Conservation (phyloP, 306 rosid species). For the Oemleria cerasiformis region DNA sequence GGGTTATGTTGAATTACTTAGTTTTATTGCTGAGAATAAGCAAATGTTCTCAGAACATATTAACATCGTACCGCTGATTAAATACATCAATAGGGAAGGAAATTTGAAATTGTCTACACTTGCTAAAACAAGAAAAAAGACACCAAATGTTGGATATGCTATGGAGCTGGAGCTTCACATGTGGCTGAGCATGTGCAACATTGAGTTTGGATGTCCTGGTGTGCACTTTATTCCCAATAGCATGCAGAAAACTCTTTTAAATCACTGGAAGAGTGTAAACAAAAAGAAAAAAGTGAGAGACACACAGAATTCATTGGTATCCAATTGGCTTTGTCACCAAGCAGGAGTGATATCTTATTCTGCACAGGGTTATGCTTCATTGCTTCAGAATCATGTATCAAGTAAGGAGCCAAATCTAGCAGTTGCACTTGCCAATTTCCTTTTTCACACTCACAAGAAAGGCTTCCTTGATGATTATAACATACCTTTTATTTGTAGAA, state of each 20-base stretch:
- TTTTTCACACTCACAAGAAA: not conserved
- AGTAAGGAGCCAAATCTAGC: not conserved
- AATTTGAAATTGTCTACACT: not conserved
- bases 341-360: not conserved
- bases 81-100: slow-evolving; percentile 12
- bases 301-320: not conserved
- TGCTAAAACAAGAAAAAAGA: not conserved
- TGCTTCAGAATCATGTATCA: not conserved
- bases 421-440: slow-evolving; percentile 6
- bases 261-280: not conserved
- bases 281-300: too few relatives aligned
- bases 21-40: slow-evolving; percentile 13
- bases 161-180: slow-evolving; percentile 6
- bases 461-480: slow-evolving; percentile 1
- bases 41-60: not conserved
- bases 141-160: not conserved
- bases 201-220: slow-evolving; percentile 10
- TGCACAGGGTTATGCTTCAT: not conserved
- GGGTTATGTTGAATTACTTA: slow-evolving; percentile 14
- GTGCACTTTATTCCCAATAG: slow-evolving; percentile 4
- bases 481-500: not conserved
- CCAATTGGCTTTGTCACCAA: not conserved
- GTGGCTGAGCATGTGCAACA: slow-evolving; percentile 18
- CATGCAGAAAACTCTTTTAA: not conserved
- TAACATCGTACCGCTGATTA: not conserved